Evolutionary conservation across 352 stramenopile genomes (phyloP), one percentile per base, ranked within the genome.

Genomic region (Pythium dissotocum): DNA sequence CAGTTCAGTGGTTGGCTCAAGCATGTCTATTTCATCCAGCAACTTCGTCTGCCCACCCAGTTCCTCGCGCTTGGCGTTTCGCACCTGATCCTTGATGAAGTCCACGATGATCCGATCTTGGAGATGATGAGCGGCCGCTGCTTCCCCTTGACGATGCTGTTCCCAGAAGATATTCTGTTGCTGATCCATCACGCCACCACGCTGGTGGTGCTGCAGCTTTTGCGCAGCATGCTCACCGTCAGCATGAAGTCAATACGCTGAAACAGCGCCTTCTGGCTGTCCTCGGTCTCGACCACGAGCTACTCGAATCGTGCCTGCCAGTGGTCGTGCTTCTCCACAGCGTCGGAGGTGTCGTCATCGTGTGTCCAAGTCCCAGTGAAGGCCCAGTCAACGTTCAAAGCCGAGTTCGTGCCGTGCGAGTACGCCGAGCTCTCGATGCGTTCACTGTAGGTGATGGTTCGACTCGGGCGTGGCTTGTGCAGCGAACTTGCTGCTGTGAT

Each of bases 1-100:
- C 5, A 54, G 18, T 2, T 6, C 70, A 24, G 13, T 51, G 8
- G 21, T 24, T 24, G 21, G 21, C 21, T 24, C 21, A 24, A 24
- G 21, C 21, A 24, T 24, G 21, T 24, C 21, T 24, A 24, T 24
- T 24, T 24, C 21, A 24, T 10, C 26, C 46, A 93, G 78, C 81
- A 89, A 46, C 74, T 91, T 58, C 86, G 83, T 32, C 67, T 93
- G 12, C 82, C 85, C 0, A 80, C 90, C 21, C 85, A 93, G 63
- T 91, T 87, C 10, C 73, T 86, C 28, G 79, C 95, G 0, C 69
- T 57, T 2, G 88, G 93, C 16, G 97, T 96, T 67, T 98, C 90
- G 5, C 90, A 98, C 62, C 77, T 99, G 40, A 97, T 99, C 55
- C 86, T 99, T 32, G 95, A 99, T 68, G 96, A 99, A 87, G 95